Base-by-base conservation (phyloP, 1,284 basidiomycete genomes). In the Papiliotrema nemorosa region DNA sequence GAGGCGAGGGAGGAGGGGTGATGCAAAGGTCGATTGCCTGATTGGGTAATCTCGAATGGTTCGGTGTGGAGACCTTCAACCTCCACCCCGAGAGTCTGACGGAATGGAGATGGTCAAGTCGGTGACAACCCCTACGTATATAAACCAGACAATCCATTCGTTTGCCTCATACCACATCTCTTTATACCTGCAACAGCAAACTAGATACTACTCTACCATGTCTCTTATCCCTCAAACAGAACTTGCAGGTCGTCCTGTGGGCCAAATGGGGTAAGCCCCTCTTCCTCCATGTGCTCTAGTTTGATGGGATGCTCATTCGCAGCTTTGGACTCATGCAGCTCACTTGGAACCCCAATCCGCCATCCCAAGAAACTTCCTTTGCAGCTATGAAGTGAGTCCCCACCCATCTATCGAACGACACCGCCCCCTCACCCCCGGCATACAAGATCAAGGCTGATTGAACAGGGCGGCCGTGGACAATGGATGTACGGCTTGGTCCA, bases 281-380 rank as follows among this genome's bases (percentile, higher is more conserved):
- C 22, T 25, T 31, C 36, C 4, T 16, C 39, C 18, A 33, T 18
- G 13, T 21, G n/a, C 3, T 24, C 16, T n/a, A 36, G 16, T 3
- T 37, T 49, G 81, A 74, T 98, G 94, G 3, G 79, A 78, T 67
- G 87, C 85, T 87, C 39, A 80, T 59, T 16, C 92, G 92, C 2
- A 16, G 92, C 84, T 77, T 99, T 98, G 54, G 94, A 2, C 67
- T 82, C 44, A 82, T 83, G 81, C 72, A 78, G 67, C 78, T 82
- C 72, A 81, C 80, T 59, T 80, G 62, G 64, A 77, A 56, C 35
- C 73, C 78, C 16, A 63, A 58, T 22, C 77, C 75, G 12, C 69
- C 77, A 2, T 66, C 80, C 0, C 82, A 86, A 40, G 79, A 82
- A 47, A 73, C 79, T 18, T 79, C 79, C 10, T 85, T 86, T 53